Base-by-base conservation (phyloP, 345 rosid genomes). In the Moringa oleifera region DNA sequence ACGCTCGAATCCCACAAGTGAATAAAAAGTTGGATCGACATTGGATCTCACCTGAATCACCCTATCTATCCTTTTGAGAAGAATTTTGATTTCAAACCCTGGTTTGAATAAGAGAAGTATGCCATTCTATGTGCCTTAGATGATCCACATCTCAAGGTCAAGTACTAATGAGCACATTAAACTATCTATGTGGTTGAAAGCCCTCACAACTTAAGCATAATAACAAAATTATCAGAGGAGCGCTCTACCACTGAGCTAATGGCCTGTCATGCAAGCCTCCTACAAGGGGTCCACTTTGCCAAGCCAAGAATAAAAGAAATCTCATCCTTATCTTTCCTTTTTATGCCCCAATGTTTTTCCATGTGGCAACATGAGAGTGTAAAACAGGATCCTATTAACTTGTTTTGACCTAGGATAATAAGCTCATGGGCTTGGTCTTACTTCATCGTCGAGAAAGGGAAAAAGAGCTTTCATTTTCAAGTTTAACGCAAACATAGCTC, bases 51-150 rank as follows among this genome's bases (percentile, higher is more conserved):
- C n/a, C n/a, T n/a, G n/a, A n/a, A n/a, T n/a, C n/a, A n/a, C n/a
- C n/a, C n/a, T n/a, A n/a, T 53, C 8, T 53, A 53, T 53, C 56
- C 56, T 53, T 4, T 10, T 53, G 56, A 53, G 56, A 23, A 53
- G 20, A 53, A 53, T 20, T 53, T 53, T 53, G 23, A 23, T 53
- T 53, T 53, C 21, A 53, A 53, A 41, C n/a, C n/a, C n/a, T n/a
- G n/a, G n/a, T n/a, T n/a, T n/a, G n/a, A n/a, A n/a, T n/a, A n/a
- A n/a, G n/a, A 41, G 47, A 41, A 41, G 47, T 41, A 41, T 41
- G 47, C 47, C 47, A 41, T 41, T 7, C 12, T 53, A 53, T 53
- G 22, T 53, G 56, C 21, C 56, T 53, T 53, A 23, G 56, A 53
- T 53, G 56, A 53, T 53, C n/a, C n/a, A n/a, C n/a, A n/a, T n/a